Conservation (phyloP, 2,329 filamentous ascomycete species). For the Cladosporium colombiae region DNA sequence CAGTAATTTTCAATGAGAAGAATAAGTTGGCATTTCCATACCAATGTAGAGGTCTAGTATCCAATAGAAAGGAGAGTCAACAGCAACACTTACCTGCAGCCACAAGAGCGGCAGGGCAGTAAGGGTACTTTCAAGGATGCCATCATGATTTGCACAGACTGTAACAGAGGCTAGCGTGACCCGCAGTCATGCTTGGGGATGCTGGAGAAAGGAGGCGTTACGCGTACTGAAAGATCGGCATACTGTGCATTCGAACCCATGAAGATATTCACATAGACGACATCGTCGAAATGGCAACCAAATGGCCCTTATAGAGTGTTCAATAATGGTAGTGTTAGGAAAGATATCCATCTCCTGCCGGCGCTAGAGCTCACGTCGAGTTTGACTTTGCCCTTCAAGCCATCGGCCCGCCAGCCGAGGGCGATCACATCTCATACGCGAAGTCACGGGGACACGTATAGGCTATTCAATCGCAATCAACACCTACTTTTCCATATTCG, state of each 20-base stretch:
- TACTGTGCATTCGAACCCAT: neutral
- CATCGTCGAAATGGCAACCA: neutral
- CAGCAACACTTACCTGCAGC: neutral
- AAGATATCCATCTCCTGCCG: neutral
- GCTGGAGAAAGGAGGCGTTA: conserved; percentile 17
- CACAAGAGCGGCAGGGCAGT: neutral
- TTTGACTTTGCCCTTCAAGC: conserved; percentile 2
- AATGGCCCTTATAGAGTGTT: neutral
- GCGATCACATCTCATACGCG: conserved; percentile 7
- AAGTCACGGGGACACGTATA: conserved; percentile 20
- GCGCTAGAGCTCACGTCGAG: conserved; percentile 2
- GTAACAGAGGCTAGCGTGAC: conserved; percentile 15
- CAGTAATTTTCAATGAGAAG: neutral
- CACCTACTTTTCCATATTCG: neutral
- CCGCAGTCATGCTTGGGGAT: conserved; percentile 3
- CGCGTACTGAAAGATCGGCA: conserved; percentile 13
- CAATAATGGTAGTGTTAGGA: neutral
- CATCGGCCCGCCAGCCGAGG: conserved; percentile 9
- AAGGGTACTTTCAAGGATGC: conserved; percentile 2
- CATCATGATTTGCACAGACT: conserved; percentile 19
- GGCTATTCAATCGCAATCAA: neutral
- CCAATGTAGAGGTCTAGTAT: neutral
- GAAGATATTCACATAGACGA: neutral
- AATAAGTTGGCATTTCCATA: neutral
- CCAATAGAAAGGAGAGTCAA: neutral